Base-by-base conservation (phyloP, 352 stramenopile genomes). In the Phytophthora kernoviae region DNA sequence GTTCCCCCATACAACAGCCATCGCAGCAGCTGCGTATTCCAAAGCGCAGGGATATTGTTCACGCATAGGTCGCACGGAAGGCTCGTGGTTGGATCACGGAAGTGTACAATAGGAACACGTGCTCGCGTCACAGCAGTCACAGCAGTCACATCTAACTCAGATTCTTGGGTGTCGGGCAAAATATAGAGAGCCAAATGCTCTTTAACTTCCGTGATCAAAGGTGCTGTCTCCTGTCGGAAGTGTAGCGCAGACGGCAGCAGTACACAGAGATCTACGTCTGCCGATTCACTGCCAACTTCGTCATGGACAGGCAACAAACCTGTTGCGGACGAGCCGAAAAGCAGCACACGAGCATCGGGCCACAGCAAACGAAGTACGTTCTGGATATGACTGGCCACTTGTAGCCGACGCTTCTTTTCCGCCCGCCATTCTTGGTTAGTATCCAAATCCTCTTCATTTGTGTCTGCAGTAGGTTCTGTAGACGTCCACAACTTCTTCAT, bases 1-100 rank as follows among this genome's bases (percentile, higher is more conserved):
- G 43, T 26, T 44, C 41, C 44, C 6, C 51, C 61, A 42, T 61
- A 44, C 39, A 89, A 56, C 6, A 82, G 22, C 42, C 58, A 65
- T 14, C 59, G 50, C 20, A 90, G 58, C 8, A 95, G 75, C 42
- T 78, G 67, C 18, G 84, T 89, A 62, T 95, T 95, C 82, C 81
- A 95, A 10, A 95, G 54, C 15, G 86, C 84, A 4, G 86, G 45
- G n/a, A 87, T 21, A 57, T 95, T 95, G 62, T 95, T 95, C 46
- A 95, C 65, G 27, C 81, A 93, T 4, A 95, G 47, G 44, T 95
- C 86, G 37, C 84, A 91, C 26, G 68, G 62, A 11, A 93, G 40
- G 0, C 53, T 30, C 0, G 70, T 73, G 12, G 33, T 26, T 12
- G 77, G 49, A 24, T 92, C 82, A 11, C 39, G 62, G 41, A 75